Conservation (phyloP, 192 early-diverging fungal species). For the Ambispora gerdemannii region DNA sequence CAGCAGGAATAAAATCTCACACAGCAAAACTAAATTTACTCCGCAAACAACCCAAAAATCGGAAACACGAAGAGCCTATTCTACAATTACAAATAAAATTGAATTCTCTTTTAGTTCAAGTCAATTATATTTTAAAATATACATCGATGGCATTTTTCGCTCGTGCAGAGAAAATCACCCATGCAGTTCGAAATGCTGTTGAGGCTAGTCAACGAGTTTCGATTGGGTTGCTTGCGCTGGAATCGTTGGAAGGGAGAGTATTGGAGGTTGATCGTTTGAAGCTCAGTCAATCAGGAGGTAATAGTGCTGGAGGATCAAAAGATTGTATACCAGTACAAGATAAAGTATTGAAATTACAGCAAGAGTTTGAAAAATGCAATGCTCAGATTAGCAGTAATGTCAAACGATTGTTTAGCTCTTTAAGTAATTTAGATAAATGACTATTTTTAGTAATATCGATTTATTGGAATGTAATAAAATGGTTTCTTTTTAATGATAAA, state of each 20-base stretch:
- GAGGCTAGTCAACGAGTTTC: slow-evolving; percentile 13
- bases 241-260: not conserved
- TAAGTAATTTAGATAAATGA: not conserved
- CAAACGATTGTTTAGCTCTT: not conserved
- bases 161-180: not conserved
- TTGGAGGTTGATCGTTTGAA: not conserved
- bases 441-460: not conserved
- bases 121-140: slow-evolving; percentile 27
- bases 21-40: not conserved
- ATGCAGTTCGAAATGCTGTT: not conserved
- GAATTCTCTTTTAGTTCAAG: not conserved
- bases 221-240: not conserved
- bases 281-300: not conserved
- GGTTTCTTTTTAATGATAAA: too few species aligned
- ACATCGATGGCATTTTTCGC: not conserved
- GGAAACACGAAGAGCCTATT: not conserved
- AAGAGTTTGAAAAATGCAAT: not conserved
- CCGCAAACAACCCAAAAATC: not conserved
- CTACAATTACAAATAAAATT: not conserved
- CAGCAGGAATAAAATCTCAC: not conserved
- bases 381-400: not conserved
- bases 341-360: not conserved
- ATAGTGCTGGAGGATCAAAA: not conserved
- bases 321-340: too few species aligned
- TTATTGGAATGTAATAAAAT: too few species aligned